Base-by-base conservation (phyloP, 1,139 yeast species). In the Sugiyamaella novakii region DNA sequence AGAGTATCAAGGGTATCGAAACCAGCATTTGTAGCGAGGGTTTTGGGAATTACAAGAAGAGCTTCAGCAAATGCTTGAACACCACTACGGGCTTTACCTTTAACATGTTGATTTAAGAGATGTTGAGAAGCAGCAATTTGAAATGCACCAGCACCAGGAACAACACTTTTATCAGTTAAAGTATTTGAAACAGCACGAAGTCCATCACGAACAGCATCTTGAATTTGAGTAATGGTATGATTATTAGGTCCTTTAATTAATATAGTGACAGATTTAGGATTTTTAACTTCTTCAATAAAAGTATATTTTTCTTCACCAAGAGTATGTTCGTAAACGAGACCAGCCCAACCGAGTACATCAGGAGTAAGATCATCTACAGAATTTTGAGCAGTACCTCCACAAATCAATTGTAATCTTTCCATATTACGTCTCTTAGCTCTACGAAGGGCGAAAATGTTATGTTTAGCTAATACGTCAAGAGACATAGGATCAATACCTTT, bases 401-500 rank as follows among this genome's bases (percentile, higher is more conserved):
- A 87, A 43, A 91, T 89, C 54, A 94, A 78, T 72, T 94, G 99
- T 64, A 94, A 78, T 67, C 99, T 83, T 73, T 94, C 99, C 98
- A 94, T 92, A 70, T 94, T 94, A 74, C 99, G 84, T 76, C 99
- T 82, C 76, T 94, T 94, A 41, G 99, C 99, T 67, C 98, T 83
- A 75, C 99, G 84, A 62, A 94, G 77, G 1, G 98, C 98, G 60
- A 92, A 75, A 59, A 94, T 92, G 58, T 87, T 88, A 69, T 94
- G 86, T 68, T 88, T 89, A 47, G 98, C 98, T 58, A 94, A 77
- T 11, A 91, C 84, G 66, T 94, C 98, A 57, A 94, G 75, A 12
- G 98, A 89, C 94, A 92, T 86, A 56, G 99, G 99, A 67, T 94
- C 99, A 60, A 94, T 94, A 60, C 99, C 98, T 76, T 94, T 94